These are phyloP conservation scores for Aspergillus fumigatiaffinis DNA, from an alignment of 2,329 filamentous ascomycete species.

Conservation along the genomic window DNA sequence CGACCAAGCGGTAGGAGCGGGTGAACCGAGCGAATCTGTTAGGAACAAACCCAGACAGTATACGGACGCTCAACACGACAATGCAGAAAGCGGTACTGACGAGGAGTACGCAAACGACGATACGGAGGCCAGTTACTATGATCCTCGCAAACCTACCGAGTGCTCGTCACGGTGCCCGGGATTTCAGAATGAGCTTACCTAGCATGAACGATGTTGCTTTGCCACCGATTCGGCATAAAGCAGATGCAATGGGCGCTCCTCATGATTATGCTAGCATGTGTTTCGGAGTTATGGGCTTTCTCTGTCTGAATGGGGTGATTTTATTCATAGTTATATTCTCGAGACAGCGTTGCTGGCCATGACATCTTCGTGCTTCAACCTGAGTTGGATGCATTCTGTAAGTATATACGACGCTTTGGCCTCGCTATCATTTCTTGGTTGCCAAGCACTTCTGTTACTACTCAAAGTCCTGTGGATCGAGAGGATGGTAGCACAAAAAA, in stretches of 20 bases:
- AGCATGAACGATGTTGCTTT: neutral
- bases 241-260: neutral
- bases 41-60: slow-evolving; percentile 3
- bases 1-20: slow-evolving; percentile 26
- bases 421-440: too few species aligned
- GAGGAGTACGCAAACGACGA: slow-evolving; percentile 53
- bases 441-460: neutral
- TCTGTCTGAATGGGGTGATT: neutral
- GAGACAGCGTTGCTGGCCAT: neutral
- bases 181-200: slow-evolving; percentile 8
- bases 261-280: neutral
- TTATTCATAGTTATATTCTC: neutral
- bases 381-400: neutral
- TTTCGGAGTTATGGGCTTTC: neutral
- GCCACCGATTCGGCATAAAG: neutral
- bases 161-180: slow-evolving; percentile 42
- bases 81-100: slow-evolving; percentile 68
- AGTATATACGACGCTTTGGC: neutral
- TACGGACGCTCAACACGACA: slow-evolving; percentile 23
- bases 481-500: neutral
- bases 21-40: slow-evolving; percentile 4
- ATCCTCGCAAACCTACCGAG: slow-evolving; percentile 50
- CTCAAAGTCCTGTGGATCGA: neutral
- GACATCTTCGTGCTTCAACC: neutral
- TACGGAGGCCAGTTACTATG: slow-evolving; percentile 46